Evolutionary conservation across 495 filamentous ascomycete genomes (phyloP), one percentile per base, ranked within the genome.

Genomic region (Aspergillus baeticus): DNA sequence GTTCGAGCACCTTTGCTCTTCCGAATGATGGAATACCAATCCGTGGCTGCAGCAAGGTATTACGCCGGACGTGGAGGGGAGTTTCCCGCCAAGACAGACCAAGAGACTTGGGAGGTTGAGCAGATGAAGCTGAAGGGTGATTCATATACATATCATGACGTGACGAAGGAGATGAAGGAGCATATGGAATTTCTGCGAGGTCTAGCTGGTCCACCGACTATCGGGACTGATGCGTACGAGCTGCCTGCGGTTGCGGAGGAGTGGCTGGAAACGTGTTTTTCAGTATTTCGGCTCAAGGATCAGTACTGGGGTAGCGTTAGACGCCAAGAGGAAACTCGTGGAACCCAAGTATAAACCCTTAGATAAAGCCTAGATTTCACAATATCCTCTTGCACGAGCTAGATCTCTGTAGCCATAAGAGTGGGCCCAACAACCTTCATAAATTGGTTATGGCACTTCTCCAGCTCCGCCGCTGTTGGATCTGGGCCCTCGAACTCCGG

Each of bases 11-110:
- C 69, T 0, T 69, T 82, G 42, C 79, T 75, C 10, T 80, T 83
- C 62, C 68, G 71, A 2, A 69, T 80, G 3, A 81, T 78, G 52
- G 79, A 83, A 63, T 81, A 76, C 65, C 78, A 83, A 62, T 77
- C 79, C 7, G 74, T 81, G 5, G 72, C 73, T 0, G 68, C 77
- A 1, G 79, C 79, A 2, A 73, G 80, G 18, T 71, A 77, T 15
- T 73, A 81, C 20, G 75, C 80, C 0, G 77, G 79, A 2, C 52
- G 58, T 21, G 65, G 63, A 34, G 54, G 45, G 3, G 47, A 36
- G 15, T 54, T 81, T 34, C 77, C 77, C 6, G 57, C 64, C 6
- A 41, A 61, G 0, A 44, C 52, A 13, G 73, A 73, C 55, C 77
- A 78, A 61, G 60, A 68, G 51, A 58, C 63, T n/a, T 82, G 77